These are phyloP conservation scores for Spirogloea muscicola DNA, from an alignment of 139 green algal species.

Conservation along the genomic window DNA sequence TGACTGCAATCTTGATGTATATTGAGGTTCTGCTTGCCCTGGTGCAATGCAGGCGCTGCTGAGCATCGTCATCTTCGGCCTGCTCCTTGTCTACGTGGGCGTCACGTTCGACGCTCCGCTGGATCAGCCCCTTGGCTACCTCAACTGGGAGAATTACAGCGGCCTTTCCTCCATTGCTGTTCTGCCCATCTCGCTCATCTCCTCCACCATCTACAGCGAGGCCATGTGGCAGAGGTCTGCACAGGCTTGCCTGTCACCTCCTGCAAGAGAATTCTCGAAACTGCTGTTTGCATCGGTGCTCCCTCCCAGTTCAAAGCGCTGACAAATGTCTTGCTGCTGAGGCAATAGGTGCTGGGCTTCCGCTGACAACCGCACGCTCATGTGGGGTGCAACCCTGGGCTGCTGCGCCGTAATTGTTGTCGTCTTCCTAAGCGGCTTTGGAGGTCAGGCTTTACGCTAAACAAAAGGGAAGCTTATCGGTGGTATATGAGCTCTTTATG, in stretches of 20 bases:
- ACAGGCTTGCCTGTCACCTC: too few relatives aligned
- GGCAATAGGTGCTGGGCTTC: conserved; percentile 37
- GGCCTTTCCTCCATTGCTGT: conserved; percentile 65
- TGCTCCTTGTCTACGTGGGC: conserved; percentile 65
- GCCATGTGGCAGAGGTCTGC: conserved; percentile 73
- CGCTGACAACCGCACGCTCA: conserved; percentile 23
- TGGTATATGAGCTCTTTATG: too few relatives aligned
- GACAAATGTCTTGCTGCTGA: too few relatives aligned
- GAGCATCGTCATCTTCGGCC: conserved; percentile 53
- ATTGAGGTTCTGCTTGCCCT: too few relatives aligned
- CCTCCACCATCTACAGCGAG: conserved; percentile 71
- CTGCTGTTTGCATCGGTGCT: conserved; percentile 56
- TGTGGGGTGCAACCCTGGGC: conserved; percentile 15
- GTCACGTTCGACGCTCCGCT: conserved; percentile 61
- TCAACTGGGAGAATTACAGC: conserved; percentile 31
- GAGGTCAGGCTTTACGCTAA: too few relatives aligned
- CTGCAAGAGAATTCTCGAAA: conserved; percentile 41
- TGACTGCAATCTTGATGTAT: too few relatives aligned
- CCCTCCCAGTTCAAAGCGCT: too few relatives aligned
- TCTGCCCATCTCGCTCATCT: conserved; percentile 67
- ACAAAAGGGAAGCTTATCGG: too few relatives aligned
- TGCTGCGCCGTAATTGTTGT: conserved; percentile 16
- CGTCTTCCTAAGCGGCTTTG: conserved; percentile 58
- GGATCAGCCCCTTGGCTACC: conserved; percentile 53
- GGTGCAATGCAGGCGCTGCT: conserved; percentile 44